These are phyloP conservation scores for Drosera spatulata DNA, from an alignment of 179 eudicot genomes.

Conservation along the genomic window DNA sequence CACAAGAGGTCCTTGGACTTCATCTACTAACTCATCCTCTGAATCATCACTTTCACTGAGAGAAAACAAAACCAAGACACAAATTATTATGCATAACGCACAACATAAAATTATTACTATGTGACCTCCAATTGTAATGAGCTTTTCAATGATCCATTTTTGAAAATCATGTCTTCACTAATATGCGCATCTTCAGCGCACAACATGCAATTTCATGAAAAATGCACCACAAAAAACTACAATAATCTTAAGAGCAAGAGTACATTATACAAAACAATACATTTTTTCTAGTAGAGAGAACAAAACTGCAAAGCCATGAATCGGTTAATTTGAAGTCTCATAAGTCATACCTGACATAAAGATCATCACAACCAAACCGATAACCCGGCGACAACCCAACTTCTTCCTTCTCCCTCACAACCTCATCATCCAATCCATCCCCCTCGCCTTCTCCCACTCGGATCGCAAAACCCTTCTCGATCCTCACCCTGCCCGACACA, in stretches of 20 bases:
- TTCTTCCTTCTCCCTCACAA: slow-evolving; percentile 17
- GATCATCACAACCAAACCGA: slow-evolving; percentile 43
- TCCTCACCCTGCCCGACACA: slow-evolving; percentile 13
- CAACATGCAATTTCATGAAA: too few species aligned
- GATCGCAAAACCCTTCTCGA: slow-evolving; percentile 43
- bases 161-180: too few species aligned
- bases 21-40: slow-evolving; percentile 27
- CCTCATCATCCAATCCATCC: slow-evolving; percentile 32
- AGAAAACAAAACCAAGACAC: slow-evolving; percentile 1
- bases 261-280: not conserved
- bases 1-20: slow-evolving; percentile 33
- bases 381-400: slow-evolving; percentile 23
- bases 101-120: not conserved
- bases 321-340: not conserved
- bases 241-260: too few species aligned
- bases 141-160: not conserved
- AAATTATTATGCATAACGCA: not conserved
- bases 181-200: too few species aligned
- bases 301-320: too few species aligned
- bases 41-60: slow-evolving; percentile 50
- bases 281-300: not conserved
- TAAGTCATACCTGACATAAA: slow-evolving; percentile 40
- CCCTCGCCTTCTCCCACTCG: slow-evolving; percentile 35
- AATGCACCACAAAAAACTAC: too few species aligned
- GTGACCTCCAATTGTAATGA: not conserved